Base-by-base conservation (phyloP, 495 filamentous ascomycete species). In the Aspergillus bertholletiae region DNA sequence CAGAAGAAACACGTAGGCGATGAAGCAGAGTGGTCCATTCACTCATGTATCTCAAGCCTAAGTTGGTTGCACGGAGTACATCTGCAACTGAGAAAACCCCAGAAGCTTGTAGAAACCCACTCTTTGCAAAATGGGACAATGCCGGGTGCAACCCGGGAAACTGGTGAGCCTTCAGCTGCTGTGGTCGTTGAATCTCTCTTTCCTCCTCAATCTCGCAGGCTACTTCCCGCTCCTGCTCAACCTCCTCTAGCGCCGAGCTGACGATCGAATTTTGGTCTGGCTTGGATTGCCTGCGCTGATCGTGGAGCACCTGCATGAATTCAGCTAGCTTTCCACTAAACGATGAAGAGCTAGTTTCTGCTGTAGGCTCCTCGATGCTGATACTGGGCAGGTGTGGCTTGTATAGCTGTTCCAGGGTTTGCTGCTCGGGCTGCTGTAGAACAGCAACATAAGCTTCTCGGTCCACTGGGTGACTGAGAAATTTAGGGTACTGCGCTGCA, bases 201-300 rank as follows among this genome's bases (percentile, higher is more conserved):
- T 80, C 74, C 26, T 70, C 30, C 20, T 63, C 56, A 8, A 63
- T 50, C 22, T 63, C 54, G 8, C 46, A 59, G 0, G 51, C 54
- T 5, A 78, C 58, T 35, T 80, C 74, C 17, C 79, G 72, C 13
- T 80, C 75, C 23, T 72, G 61, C 53, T 84, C 80, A 1, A 83
- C 80, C 46, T 84, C 80, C 51, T 80, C 68, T 1, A 83, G 53
- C 5, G 73, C 75, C 0, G 73, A 76, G 7, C 13, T 34, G 0
- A 30, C 40, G 0, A 54, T 24, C 24, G 48, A 65, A 23, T 20
- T 73, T 63, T 0, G 67, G 68, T 2, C 44, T 18, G n/a, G 56
- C 15, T 22, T n/a, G n/a, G n/a, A n/a, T n/a, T n/a, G n/a, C n/a
- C n/a, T n/a, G n/a, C n/a, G n/a, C n/a, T n/a, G n/a, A n/a, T n/a